Evolutionary conservation across 345 rosid genomes (phyloP).

Genomic region (Populus ilicifolia): DNA sequence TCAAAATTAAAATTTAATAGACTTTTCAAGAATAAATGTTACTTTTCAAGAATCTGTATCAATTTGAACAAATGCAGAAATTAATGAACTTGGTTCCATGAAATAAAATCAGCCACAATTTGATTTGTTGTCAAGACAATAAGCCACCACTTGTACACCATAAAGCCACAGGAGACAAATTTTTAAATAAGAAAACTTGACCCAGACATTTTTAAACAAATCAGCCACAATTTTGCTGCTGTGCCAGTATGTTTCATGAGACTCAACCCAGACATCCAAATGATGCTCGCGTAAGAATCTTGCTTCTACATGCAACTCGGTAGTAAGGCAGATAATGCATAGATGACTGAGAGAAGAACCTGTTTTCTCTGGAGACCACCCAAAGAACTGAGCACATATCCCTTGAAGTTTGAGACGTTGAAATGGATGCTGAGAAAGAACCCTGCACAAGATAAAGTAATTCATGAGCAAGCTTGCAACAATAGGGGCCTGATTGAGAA

Average conservation of each 20-base stretch:
- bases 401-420: slow-evolving; percentile 53
- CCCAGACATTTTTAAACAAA: no score
- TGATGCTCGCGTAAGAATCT: not conserved
- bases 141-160: not conserved
- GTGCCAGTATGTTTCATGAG: not conserved
- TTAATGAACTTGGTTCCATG: not conserved
- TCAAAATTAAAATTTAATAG: no score
- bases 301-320: not conserved
- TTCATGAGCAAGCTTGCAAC: not conserved
- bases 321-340: not conserved
- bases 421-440: slow-evolving; percentile 54
- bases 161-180: not conserved
- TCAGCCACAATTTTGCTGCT: not conserved
- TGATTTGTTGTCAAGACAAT: not conserved
- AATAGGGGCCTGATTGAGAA: not conserved
- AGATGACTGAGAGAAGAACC: slow-evolving; percentile 32
- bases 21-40: not conserved
- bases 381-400: slow-evolving; percentile 59
- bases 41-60: not conserved
- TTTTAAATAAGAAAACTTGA: not conserved
- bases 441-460: slow-evolving; percentile 35
- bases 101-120: not conserved
- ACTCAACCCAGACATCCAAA: not conserved
- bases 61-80: not conserved
- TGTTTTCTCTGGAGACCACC: slow-evolving; percentile 86